A percentile compares a stretch with the other conserved stretches of the same genome.
Evolutionary conservation across 2,329 filamentous ascomycete species (phyloP).

Genomic region (Hypoxylon sp.): DNA sequence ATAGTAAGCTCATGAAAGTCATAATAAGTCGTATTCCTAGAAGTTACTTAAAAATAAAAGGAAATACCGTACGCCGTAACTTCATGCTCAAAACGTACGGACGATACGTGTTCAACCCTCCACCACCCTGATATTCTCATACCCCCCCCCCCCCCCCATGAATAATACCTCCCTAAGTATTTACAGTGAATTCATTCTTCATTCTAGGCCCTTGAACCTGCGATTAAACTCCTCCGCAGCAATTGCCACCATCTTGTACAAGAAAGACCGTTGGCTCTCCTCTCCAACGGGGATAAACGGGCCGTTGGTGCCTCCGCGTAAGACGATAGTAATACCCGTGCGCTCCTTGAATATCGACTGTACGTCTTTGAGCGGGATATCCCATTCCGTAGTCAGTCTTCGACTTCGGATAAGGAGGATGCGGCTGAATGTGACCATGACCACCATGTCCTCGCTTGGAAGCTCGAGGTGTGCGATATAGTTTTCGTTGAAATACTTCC

Average conservation of each 20-base stretch:
- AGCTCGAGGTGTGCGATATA: conserved; percentile 98
- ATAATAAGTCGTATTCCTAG: conserved; percentile 15
- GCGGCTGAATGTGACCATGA: conserved; percentile 85
- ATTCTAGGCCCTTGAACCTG: conserved; percentile 60
- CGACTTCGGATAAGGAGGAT: conserved; percentile 92
- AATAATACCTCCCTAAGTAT: no score
- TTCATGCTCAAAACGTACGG: conserved; percentile 2
- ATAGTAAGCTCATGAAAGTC: conserved; percentile 21
- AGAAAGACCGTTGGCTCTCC: conserved; percentile 73
- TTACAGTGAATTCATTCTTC: no score
- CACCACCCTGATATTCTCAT: background rate
- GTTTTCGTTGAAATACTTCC: conserved; percentile 95
- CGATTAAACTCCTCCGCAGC: conserved; percentile 74
- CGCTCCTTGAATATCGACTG: conserved; percentile 97
- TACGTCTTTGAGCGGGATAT: conserved; percentile 92
- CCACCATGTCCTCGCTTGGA: conserved; percentile 84
- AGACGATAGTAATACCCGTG: conserved; percentile 86
- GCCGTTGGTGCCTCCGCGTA: conserved; percentile 91
- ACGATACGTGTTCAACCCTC: background rate
- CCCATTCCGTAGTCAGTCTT: conserved; percentile 90
- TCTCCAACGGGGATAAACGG: conserved; percentile 95
- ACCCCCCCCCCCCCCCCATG: no score
- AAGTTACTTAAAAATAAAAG: conserved; percentile 12
- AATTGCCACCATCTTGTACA: conserved; percentile 72
- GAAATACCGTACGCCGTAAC: conserved; percentile 6